Conservation (phyloP, 2,329 filamentous ascomycete genomes). For the Aspergillus nomiae region DNA sequence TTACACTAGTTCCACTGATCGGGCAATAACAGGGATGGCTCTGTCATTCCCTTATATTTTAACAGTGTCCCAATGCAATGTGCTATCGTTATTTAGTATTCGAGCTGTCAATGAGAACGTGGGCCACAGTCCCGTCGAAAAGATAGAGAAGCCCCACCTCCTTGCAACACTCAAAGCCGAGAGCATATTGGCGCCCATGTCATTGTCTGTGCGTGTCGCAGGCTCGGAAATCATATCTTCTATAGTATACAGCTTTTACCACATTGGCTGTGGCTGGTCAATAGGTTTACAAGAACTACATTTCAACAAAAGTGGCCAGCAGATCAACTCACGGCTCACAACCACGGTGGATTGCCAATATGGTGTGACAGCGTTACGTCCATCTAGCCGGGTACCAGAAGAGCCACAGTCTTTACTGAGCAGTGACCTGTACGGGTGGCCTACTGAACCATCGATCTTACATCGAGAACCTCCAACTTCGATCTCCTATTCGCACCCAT, state of each 20-base stretch:
- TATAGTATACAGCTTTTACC: slow-evolving; percentile 82
- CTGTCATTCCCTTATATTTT: slow-evolving; percentile 74
- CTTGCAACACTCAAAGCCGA: slow-evolving; percentile 80
- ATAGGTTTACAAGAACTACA: slow-evolving; percentile 89
- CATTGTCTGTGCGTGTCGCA: slow-evolving; percentile 76
- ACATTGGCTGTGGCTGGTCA: slow-evolving; percentile 78
- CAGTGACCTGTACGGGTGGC: slow-evolving; percentile 15
- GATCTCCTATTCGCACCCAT: slow-evolving; percentile 77
- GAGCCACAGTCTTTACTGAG: slow-evolving; percentile 20
- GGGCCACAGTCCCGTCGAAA: background rate
- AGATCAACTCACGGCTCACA: slow-evolving; percentile 40
- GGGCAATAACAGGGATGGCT: slow-evolving; percentile 69
- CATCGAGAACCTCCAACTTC: slow-evolving; percentile 58
- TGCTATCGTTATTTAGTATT: slow-evolving; percentile 76
- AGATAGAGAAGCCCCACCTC: slow-evolving; percentile 49
- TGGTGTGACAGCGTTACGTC: slow-evolving; percentile 24
- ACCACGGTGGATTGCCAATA: slow-evolving; percentile 44
- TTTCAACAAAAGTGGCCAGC: slow-evolving; percentile 55
- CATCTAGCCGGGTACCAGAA: slow-evolving; percentile 11
- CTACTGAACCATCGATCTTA: slow-evolving; percentile 32
- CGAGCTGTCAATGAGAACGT: slow-evolving; percentile 8
- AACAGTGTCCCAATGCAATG: slow-evolving; percentile 73
- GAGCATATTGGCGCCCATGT: slow-evolving; percentile 74
- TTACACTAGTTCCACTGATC: slow-evolving; percentile 64
- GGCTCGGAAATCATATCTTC: slow-evolving; percentile 70